These are phyloP conservation scores for Cladosporium sp. DNA, from an alignment of 2,329 filamentous ascomycete genomes.

Conservation along the genomic window DNA sequence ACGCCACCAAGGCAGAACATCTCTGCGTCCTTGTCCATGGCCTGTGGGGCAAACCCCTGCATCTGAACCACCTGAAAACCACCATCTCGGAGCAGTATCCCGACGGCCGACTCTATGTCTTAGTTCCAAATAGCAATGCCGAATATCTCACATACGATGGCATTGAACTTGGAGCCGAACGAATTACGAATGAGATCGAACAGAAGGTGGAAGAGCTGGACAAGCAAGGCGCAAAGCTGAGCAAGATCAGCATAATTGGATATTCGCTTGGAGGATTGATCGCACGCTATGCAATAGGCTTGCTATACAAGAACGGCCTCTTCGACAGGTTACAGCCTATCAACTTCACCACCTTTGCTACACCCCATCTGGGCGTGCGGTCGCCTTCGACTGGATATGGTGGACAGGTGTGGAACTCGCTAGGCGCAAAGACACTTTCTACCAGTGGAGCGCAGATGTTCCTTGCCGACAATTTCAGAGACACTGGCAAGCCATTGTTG, in stretches of 20 bases:
- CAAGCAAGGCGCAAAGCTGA: constrained; percentile 67
- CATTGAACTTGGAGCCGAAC: constrained; percentile 68
- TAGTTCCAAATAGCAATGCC: constrained; percentile 71
- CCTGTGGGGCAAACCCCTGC: constrained; percentile 77
- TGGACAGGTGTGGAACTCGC: constrained; percentile 63
- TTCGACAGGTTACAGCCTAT: constrained; percentile 79
- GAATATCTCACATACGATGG: constrained; percentile 70
- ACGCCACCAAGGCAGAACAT: constrained; percentile 49
- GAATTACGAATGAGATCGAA: constrained; percentile 65
- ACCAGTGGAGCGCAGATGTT: constrained; percentile 86
- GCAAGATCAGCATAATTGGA: constrained; percentile 80
- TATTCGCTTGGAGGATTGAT: constrained; percentile 90
- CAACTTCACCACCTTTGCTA: constrained; percentile 92
- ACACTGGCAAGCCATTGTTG: constrained; percentile 77
- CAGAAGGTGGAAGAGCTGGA: constrained; percentile 56
- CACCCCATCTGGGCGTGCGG: constrained; percentile 64
- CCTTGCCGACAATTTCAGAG: constrained; percentile 79
- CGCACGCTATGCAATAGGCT: constrained; percentile 79
- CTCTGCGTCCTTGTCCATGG: constrained; percentile 76
- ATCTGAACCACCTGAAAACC: constrained; percentile 69
- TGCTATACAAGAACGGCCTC: constrained; percentile 77
- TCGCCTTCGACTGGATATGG: constrained; percentile 46
- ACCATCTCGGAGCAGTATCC: constrained; percentile 62
- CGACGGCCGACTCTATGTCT: constrained; percentile 65
- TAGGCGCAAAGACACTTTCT: constrained; percentile 78